These are phyloP conservation scores for Sarcomyxa edulis DNA, from an alignment of 768 basidiomycete genomes.

Conservation along the genomic window DNA sequence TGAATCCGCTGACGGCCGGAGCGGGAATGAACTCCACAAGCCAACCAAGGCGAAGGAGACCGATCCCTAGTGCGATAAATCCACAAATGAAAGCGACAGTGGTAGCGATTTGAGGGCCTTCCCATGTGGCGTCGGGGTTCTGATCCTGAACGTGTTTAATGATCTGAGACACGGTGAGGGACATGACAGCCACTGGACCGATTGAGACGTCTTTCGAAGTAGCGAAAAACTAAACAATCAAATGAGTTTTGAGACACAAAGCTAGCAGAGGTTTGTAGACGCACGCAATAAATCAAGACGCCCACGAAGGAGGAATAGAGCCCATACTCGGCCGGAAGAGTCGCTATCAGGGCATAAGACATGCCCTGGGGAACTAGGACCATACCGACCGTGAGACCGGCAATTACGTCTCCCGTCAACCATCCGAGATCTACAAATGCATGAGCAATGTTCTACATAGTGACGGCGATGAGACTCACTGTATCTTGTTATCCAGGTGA, in stretches of 20 bases:
- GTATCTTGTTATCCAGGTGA: constrained; percentile 84
- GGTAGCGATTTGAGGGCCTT: constrained; percentile 73
- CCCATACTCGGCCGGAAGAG: constrained; percentile 82
- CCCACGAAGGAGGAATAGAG: constrained; percentile 93
- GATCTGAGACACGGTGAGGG: constrained; percentile 78
- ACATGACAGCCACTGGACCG: constrained; percentile 99
- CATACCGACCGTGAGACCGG: constrained; percentile 90
- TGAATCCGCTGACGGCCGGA: constrained; percentile 83
- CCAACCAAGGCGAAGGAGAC: constrained; percentile 88
- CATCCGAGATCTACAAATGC: constrained; percentile 57
- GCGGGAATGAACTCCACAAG: constrained; percentile 91
- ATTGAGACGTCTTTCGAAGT: constrained; percentile 99
- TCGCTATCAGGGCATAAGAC: constrained; percentile 86
- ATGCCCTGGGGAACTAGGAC: constrained; percentile 93
- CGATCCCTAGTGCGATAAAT: constrained; percentile 87
- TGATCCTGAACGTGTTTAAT: constrained; percentile 56
- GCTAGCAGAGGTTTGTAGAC: constrained; percentile 15
- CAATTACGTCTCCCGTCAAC: constrained; percentile 83
- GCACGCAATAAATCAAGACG: constrained; percentile 75
- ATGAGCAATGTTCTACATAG: constrained; percentile 1
- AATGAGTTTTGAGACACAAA: constrained; percentile 3
- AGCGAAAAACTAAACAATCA: constrained; percentile 69
- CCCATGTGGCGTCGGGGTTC: constrained; percentile 56
- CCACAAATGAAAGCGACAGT: constrained; percentile 83
- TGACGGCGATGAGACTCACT: constrained; percentile 41